phyloP scores from a whole-genome alignment of 2,329 filamentous ascomycete genomes.

The Triangularia setosa region DNA sequence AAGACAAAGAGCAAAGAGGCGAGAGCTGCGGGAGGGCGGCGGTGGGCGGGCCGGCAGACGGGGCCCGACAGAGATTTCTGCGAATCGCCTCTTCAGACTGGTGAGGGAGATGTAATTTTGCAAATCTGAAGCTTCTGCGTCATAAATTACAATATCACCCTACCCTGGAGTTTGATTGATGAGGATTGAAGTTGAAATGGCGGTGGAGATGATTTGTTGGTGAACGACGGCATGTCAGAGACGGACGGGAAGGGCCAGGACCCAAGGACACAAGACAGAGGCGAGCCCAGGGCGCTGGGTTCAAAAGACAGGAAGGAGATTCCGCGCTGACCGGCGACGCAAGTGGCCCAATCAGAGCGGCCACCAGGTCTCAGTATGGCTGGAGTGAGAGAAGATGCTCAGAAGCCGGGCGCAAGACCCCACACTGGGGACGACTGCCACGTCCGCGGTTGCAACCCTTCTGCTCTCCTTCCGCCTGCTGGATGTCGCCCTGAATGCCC shows the following conservation, averaged over 20 bases:
- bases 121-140: neutral
- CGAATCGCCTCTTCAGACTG: neutral
- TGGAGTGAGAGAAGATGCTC: neutral
- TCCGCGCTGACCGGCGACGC: neutral
- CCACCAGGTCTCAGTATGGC: neutral
- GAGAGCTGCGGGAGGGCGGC: neutral
- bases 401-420: neutral
- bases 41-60: neutral
- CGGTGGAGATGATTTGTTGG: neutral
- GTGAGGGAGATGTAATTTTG: neutral
- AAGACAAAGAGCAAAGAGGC: neutral
- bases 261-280: neutral
- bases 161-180: neutral
- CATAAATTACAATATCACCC: neutral
- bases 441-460: neutral
- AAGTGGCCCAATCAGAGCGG: neutral
- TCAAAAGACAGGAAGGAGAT: neutral
- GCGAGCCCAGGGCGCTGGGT: neutral
- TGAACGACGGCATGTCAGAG: neutral
- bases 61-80: neutral
- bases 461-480: neutral
- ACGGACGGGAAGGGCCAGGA: neutral
- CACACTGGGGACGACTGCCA: neutral
- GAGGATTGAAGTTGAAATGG: neutral
- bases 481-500: neutral